phyloP scores from a whole-genome alignment of 345 rosid genomes.

The Heritiera fomes region DNA sequence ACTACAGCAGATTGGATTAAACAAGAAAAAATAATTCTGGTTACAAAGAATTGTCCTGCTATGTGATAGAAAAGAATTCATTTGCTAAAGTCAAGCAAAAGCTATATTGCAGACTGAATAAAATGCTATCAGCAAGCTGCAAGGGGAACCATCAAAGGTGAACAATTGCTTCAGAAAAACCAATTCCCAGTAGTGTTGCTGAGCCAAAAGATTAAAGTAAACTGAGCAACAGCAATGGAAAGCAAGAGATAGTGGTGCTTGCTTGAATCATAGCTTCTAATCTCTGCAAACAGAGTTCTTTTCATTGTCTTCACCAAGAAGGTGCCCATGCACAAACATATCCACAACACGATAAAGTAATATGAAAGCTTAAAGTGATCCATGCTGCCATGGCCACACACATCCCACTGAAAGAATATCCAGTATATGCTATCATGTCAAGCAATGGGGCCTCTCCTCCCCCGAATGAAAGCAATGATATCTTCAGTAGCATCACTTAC shows the following conservation, averaged over 20 bases:
- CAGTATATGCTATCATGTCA: slow-evolving; percentile 55
- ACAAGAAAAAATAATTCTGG: too few relatives aligned
- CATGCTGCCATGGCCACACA: slow-evolving; percentile 46
- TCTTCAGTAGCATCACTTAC: slow-evolving; percentile 50
- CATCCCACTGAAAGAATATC: slow-evolving; percentile 54
- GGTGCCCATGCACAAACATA: slow-evolving; percentile 50
- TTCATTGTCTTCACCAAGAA: slow-evolving; percentile 64
- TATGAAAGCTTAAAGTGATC: slow-evolving; percentile 41
- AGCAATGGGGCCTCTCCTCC: slow-evolving; percentile 55
- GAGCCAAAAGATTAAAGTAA: slow-evolving; percentile 41
- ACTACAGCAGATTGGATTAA: too few relatives aligned
- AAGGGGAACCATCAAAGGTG: background rate
- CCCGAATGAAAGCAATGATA: slow-evolving; percentile 46
- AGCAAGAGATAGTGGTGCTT: slow-evolving; percentile 37
- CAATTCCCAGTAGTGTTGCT: slow-evolving; percentile 30
- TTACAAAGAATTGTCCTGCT: background rate
- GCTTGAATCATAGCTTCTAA: slow-evolving; percentile 31
- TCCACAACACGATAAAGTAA: slow-evolving; percentile 45
- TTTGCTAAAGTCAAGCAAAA: background rate
- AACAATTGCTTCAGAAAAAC: slow-evolving; percentile 15
- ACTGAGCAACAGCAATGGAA: slow-evolving; percentile 36
- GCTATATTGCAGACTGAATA: background rate
- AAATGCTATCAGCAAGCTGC: background rate
- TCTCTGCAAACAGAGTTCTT: slow-evolving; percentile 35
- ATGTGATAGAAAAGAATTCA: background rate